Conservation (phyloP, 345 rosid species). For the Combretum micranthum region DNA sequence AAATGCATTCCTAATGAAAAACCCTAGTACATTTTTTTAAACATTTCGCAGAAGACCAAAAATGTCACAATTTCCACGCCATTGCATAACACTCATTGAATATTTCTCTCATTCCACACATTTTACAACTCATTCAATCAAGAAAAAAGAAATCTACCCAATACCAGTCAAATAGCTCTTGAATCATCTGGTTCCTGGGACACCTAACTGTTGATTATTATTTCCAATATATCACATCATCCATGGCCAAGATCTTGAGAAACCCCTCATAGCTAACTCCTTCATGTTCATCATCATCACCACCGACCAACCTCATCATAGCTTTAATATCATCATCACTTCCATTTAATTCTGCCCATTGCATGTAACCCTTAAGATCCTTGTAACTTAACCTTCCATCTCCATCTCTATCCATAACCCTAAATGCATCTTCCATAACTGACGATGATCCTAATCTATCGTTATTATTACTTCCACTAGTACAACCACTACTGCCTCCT, state of each 20-base stretch:
- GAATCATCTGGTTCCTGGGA: too few species aligned
- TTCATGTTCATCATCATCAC: constrained; percentile 27
- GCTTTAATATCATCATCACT: constrained; percentile 58
- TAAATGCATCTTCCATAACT: constrained; percentile 47
- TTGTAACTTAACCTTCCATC: constrained; percentile 62
- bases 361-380: constrained; percentile 67
- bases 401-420: constrained; percentile 77
- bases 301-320: constrained; percentile 62
- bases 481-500: constrained; percentile 19
- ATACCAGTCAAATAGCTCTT: too few species aligned
- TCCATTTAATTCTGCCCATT: constrained; percentile 49
- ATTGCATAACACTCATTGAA: too few species aligned
- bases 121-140: too few species aligned
- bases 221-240: background rate
- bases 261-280: constrained; percentile 54
- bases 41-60: too few species aligned
- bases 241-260: constrained; percentile 47
- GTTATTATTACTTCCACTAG: background rate
- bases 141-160: too few species aligned
- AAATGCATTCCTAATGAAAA: too few species aligned
- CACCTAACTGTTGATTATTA: too few species aligned
- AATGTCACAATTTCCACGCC: too few species aligned
- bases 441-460: too few species aligned
- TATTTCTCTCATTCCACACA: too few species aligned
- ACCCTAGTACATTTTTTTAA: too few species aligned